Percentiles rank a stretch among this genome's conserved stretches.
phyloP scores from a whole-genome alignment of 2,329 filamentous ascomycete genomes.

The Sordariomycetes sp. region DNA sequence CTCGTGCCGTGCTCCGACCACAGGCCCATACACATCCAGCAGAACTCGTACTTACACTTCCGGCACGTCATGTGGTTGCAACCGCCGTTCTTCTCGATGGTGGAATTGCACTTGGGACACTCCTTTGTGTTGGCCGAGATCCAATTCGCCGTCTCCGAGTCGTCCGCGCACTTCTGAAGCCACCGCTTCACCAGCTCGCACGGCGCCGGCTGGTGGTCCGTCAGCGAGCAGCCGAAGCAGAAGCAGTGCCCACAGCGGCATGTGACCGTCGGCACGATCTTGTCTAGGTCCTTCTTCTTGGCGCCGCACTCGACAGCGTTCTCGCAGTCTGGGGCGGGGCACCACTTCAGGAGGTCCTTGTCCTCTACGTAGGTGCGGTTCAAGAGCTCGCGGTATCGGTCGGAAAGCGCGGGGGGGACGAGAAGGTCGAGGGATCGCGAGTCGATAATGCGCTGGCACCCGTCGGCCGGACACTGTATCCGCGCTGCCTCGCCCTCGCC shows the following conservation, averaged over 20 bases:
- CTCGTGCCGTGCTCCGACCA: slow-evolving; percentile 98
- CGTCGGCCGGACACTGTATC: slow-evolving; percentile 85
- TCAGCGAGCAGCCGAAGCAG: slow-evolving; percentile 87
- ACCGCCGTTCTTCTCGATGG: slow-evolving; percentile 97
- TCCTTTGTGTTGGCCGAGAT: slow-evolving; percentile 99
- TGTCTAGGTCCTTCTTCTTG: slow-evolving; percentile 77
- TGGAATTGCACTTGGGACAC: slow-evolving; percentile 90
- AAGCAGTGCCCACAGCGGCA: slow-evolving; percentile 80
- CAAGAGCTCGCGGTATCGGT: slow-evolving; percentile 72
- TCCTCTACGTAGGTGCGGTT: slow-evolving; percentile 96
- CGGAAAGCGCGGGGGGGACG: slow-evolving; percentile 42
- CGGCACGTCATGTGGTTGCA: slow-evolving; percentile 98
- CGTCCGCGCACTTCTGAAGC: slow-evolving; percentile 97
- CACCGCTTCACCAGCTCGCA: slow-evolving; percentile 87
- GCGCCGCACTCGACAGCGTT: slow-evolving; percentile 84
- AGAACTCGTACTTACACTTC: slow-evolving; percentile 94
- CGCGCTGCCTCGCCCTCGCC: slow-evolving; percentile 91
- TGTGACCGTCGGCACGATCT: slow-evolving; percentile 79
- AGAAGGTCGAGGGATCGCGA: slow-evolving; percentile 77
- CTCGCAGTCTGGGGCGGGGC: slow-evolving; percentile 91
- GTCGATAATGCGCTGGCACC: slow-evolving; percentile 84
- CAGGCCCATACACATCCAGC: slow-evolving; percentile 99
- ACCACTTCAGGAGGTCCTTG: slow-evolving; percentile 93
- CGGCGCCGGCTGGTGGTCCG: slow-evolving; percentile 87
- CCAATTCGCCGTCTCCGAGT: slow-evolving; percentile 98